Base-by-base conservation (phyloP, 1,284 basidiomycete species). In the Agaricales sp. region DNA sequence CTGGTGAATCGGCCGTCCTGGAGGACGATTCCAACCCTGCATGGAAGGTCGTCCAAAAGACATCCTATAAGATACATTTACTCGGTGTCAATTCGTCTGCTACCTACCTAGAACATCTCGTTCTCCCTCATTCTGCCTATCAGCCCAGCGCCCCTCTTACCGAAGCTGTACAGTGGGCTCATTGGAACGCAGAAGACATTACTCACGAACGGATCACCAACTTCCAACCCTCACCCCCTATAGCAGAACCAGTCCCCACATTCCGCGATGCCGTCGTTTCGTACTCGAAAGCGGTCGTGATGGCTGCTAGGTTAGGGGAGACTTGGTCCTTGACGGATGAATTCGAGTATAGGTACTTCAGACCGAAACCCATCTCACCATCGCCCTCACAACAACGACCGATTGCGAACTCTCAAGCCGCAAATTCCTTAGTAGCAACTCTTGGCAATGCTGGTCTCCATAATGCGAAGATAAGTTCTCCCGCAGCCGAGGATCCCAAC, bases 251-350 rank as follows among this genome's bases (percentile, higher is more conserved):
- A 11, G 11, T 8, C 8, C 11, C n/a, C 11, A 44, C 50, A 14
- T 70, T 70, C 50, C 55, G 61, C 8, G 68, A 74, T 1, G 75
- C 80, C 3, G 70, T 76, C 4, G 71, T 75, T 1, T 73, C 86
- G 1, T 87, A 75, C 59, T 77, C 79, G 1, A 63, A 82, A 11
- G 85, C 84, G 4, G 63, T 87, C 6, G 77, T 87, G 56, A 80
- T 83, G 24, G 82, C 78, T 0, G 70, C 77, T 0, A 66, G 67
- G 26, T 56, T 87, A 2, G 74, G 78, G 22, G 65, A 65, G 8
- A 80, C 66, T 55, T 89, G 82, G 82, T 71, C 74, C 24, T 70
- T 82, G 1, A 83, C 83, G 1, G 82, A 89, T 53, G 78, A 82
- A 49, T 88, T 78, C 74, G 73, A 78, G 20, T 78, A 77, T 54